Percentiles rank a stretch among this genome's conserved stretches.
phyloP scores from a whole-genome alignment of 2,329 filamentous ascomycete genomes.

The Claviceps fusiformis region DNA sequence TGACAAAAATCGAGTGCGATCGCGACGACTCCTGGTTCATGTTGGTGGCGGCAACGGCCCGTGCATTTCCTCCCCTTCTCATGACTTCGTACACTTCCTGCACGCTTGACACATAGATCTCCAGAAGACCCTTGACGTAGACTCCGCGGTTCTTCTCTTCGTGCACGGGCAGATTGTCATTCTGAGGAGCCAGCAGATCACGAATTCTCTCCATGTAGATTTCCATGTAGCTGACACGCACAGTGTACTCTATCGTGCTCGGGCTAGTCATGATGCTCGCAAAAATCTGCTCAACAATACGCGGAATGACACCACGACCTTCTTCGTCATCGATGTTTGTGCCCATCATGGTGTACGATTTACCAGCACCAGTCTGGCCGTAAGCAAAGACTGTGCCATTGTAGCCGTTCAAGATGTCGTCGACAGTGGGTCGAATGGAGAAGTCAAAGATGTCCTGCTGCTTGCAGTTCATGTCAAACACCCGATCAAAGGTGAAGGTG shows the following conservation, averaged over 20 bases:
- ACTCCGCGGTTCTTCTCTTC: slow-evolving; percentile 94
- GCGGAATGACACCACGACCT: slow-evolving; percentile 85
- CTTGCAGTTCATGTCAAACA: slow-evolving; percentile 86
- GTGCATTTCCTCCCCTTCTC: slow-evolving; percentile 75
- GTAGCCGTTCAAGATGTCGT: slow-evolving; percentile 97
- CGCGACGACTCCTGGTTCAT: slow-evolving; percentile 99
- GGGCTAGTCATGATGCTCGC: slow-evolving; percentile 85
- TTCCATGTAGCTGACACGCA: slow-evolving; percentile 97
- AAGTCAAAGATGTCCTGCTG: slow-evolving; percentile 96
- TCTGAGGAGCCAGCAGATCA: slow-evolving; percentile 80
- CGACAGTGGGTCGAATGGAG: slow-evolving; percentile 88
- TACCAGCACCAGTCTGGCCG: slow-evolving; percentile 94
- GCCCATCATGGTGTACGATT: slow-evolving; percentile 86
- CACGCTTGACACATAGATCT: slow-evolving; percentile 91
- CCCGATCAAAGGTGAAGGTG: slow-evolving; percentile 90
- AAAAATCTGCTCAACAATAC: slow-evolving; percentile 96
- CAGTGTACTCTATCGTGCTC: slow-evolving; percentile 94
- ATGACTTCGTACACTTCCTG: slow-evolving; percentile 96
- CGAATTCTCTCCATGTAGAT: slow-evolving; percentile 99
- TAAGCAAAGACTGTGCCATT: slow-evolving; percentile 99
- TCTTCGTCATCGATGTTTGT: slow-evolving; percentile 80
- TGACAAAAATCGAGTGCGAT: slow-evolving; percentile 95
- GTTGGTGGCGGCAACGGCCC: slow-evolving; percentile 91
- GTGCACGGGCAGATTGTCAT: slow-evolving; percentile 95
- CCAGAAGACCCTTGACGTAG: slow-evolving; percentile 87